Base-by-base conservation (phyloP, 768 basidiomycete genomes). In the Tulasnella sp. region DNA sequence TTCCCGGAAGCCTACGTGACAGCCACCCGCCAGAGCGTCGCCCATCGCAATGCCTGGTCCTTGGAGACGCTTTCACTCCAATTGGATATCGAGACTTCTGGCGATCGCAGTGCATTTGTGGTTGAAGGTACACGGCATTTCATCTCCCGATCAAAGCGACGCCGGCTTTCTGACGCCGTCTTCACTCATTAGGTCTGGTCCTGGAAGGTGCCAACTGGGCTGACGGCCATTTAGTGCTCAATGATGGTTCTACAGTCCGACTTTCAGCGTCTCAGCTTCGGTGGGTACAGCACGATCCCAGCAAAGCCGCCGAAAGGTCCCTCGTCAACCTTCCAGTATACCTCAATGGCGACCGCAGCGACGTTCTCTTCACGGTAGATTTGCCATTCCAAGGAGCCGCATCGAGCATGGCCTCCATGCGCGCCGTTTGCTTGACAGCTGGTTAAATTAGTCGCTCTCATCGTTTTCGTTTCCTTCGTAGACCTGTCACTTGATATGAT, bases 1-100 rank as follows among this genome's bases (percentile, higher is more conserved):
- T 96, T 93, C 89, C 98, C 97, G 0, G 94, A 96, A 82, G 96
- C 96, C 3, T 99, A 95, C 83, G 89, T 99, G 81, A 98, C 97
- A 0, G 97, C 97, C 1, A 96, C 95, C 2, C 88, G 97, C 73
- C 97, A 99, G 84, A 91, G 94, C n/a, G 93, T 96, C 5, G 98
- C 97, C 2, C 96, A 98, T 83, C 88, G 91, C 77, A 95, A 92
- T 85, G 90, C 91, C 80, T 94, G 94, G 92, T 96, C 95, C 84
- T 85, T 99, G 80, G 97, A 99, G 84, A 95, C 94, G 10, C 83
- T 99, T 81, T 86, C 89, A 77, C 84, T 99, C 48, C 86, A 91
- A 77, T 86, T 99, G 29, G 94, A 94, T 77, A 89, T 98, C 42
- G 95, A 93, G 80, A 87, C 90, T 44, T 90, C 92, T 69, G 93